Percentiles rank a stretch among this genome's conserved stretches.
phyloP scores from a whole-genome alignment of 1,139 yeast genomes.

The Geotrichum siamense region DNA sequence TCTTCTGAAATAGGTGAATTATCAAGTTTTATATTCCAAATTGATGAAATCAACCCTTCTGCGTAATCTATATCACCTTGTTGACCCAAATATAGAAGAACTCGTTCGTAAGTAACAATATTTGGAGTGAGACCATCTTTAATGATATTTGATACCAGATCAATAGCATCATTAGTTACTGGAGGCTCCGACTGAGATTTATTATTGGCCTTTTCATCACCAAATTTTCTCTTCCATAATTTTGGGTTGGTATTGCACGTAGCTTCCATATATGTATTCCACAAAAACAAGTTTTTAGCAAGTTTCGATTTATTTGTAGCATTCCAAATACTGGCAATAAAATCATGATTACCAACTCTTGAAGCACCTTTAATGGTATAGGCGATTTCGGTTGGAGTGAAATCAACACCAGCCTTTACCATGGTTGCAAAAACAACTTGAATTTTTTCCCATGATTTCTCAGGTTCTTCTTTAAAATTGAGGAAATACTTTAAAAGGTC shows the following conservation, averaged over 20 bases:
- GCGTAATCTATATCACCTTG: slow-evolving; percentile 24
- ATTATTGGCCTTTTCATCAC: slow-evolving; percentile 15
- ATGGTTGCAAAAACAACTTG: slow-evolving; percentile 18
- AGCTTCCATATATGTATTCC: slow-evolving; percentile 34
- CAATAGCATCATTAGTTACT: slow-evolving; percentile 24
- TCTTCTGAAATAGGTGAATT: slow-evolving; percentile 9
- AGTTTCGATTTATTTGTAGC: slow-evolving; percentile 20
- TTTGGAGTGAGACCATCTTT: slow-evolving; percentile 28
- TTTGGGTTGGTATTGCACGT: slow-evolving; percentile 31
- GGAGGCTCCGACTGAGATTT: slow-evolving; percentile 19
- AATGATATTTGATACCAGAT: slow-evolving; percentile 28
- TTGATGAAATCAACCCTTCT: slow-evolving; percentile 23
- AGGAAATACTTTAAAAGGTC: slow-evolving; percentile 10
- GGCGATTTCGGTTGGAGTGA: slow-evolving; percentile 27
- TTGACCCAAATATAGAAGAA: slow-evolving; percentile 29
- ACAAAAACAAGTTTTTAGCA: slow-evolving; percentile 25
- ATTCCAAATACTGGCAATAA: slow-evolving; percentile 29
- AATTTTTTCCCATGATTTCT: slow-evolving; percentile 6
- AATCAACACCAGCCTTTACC: slow-evolving; percentile 21
- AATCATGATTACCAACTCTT: slow-evolving; percentile 22
- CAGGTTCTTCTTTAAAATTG: background rate
- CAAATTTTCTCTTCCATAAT: slow-evolving; percentile 25
- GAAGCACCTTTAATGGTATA: slow-evolving; percentile 28
- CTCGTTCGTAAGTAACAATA: slow-evolving; percentile 30
- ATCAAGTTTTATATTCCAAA: slow-evolving; percentile 28